Percentiles rank a stretch among this genome's conserved stretches.
These are phyloP conservation scores for Mycena vitilis DNA, from an alignment of 768 basidiomycete genomes.

Conservation along the genomic window DNA sequence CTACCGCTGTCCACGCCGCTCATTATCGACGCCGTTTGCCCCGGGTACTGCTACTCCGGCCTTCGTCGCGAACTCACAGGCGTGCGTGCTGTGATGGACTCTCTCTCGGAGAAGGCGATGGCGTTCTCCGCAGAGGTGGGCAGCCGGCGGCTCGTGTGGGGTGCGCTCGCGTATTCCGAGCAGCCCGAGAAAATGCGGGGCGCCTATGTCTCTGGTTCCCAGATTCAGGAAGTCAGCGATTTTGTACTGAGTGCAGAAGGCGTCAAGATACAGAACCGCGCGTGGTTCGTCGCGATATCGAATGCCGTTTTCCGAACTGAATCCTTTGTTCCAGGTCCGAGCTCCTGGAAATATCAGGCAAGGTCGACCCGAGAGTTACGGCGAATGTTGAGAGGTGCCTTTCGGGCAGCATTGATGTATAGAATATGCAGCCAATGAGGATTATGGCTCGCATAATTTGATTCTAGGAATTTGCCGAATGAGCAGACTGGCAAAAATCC, in stretches of 20 bases:
- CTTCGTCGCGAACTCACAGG: background rate
- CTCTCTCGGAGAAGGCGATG: background rate
- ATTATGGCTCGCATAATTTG: no score
- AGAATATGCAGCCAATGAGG: no score
- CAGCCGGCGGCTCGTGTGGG: background rate
- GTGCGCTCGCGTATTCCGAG: background rate
- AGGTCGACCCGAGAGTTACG: background rate
- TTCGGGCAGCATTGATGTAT: background rate
- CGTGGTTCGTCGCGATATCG: background rate
- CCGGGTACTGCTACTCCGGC: background rate
- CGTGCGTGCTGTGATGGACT: background rate
- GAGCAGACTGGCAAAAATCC: no score
- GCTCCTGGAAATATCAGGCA: background rate
- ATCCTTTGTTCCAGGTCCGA: background rate
- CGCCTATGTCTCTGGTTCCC: background rate
- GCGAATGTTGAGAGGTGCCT: background rate
- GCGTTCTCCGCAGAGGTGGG: background rate
- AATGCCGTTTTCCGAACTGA: background rate
- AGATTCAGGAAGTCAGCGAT: background rate
- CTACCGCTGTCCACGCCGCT: background rate
- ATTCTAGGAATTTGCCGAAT: no score
- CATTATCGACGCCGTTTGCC: background rate
- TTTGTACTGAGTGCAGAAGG: background rate
- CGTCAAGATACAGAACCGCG: background rate
- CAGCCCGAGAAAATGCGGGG: background rate